phyloP scores from a whole-genome alignment of 2,329 filamentous ascomycete genomes.

The Sporothrix sp. region DNA sequence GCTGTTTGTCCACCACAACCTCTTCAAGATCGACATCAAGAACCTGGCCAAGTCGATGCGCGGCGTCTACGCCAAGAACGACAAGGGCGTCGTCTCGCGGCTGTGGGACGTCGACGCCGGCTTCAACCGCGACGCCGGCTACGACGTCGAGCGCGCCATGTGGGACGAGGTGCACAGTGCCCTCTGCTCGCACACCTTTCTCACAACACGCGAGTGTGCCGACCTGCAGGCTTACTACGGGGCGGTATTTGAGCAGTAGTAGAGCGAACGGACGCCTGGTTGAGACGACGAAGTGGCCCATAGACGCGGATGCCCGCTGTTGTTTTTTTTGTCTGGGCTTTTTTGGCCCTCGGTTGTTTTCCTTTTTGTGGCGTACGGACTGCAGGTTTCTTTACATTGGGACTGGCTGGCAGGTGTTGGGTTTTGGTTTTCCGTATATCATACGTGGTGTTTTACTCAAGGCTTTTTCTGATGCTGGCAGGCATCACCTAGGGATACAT shows the following conservation, averaged over 20 bases:
- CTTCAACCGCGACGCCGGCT: constrained; percentile 21
- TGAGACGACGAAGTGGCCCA: too few relatives aligned
- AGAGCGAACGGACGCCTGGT: too few relatives aligned
- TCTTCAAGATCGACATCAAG: constrained; percentile 28
- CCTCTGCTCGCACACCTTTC: constrained; percentile 21
- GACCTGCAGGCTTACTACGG: constrained; percentile 27
- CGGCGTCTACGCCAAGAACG: constrained; percentile 18
- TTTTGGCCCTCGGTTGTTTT: too few relatives aligned
- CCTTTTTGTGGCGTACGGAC: too few relatives aligned
- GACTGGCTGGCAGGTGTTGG: too few relatives aligned
- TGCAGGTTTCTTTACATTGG: too few relatives aligned
- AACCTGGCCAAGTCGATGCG: constrained; percentile 19
- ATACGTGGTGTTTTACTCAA: too few relatives aligned
- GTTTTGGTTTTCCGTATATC: too few relatives aligned
- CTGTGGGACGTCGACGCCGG: constrained; percentile 24
- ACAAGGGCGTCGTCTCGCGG: constrained; percentile 19
- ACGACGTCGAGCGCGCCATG: constrained; percentile 27
- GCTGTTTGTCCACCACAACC: constrained; percentile 30
- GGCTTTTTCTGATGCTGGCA: too few relatives aligned
- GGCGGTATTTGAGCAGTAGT: constrained; percentile 8
- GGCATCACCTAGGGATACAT: too few relatives aligned
- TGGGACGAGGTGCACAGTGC: constrained; percentile 25
- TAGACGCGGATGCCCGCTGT: too few relatives aligned
- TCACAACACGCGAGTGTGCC: constrained; percentile 18
- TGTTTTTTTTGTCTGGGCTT: too few relatives aligned